phyloP scores from a whole-genome alignment of 495 filamentous ascomycete species.

The Penicillium robsamsonii region DNA sequence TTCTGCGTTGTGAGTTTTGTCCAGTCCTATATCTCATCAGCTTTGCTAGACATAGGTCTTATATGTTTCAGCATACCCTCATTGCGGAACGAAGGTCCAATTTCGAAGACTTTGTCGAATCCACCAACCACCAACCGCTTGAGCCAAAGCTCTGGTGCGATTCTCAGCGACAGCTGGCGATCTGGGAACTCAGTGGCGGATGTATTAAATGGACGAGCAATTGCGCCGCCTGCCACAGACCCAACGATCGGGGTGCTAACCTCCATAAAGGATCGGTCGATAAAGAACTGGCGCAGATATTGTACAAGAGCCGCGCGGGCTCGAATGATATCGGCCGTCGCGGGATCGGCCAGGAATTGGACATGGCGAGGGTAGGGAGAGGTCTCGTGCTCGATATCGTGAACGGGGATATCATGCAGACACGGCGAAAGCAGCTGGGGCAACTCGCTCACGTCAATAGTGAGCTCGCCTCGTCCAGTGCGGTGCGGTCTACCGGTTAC shows the following conservation, averaged over 20 bases:
- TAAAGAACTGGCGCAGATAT: slow-evolving; percentile 69
- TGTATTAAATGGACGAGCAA: slow-evolving; percentile 82
- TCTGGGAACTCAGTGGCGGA: slow-evolving; percentile 66
- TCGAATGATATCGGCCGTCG: slow-evolving; percentile 63
- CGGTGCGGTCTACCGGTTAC: slow-evolving; percentile 70
- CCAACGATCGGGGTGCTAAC: slow-evolving; percentile 88
- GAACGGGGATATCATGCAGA: slow-evolving; percentile 69
- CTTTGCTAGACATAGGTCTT: not conserved
- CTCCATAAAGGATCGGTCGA: slow-evolving; percentile 70
- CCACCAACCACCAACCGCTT: slow-evolving; percentile 90
- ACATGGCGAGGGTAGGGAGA: slow-evolving; percentile 67
- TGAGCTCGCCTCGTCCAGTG: slow-evolving; percentile 73
- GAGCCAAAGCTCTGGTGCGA: slow-evolving; percentile 93
- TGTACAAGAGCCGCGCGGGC: slow-evolving; percentile 73
- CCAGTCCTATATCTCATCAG: slow-evolving; percentile 52
- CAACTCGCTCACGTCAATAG: slow-evolving; percentile 62
- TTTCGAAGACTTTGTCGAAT: slow-evolving; percentile 87
- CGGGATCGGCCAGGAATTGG: slow-evolving; percentile 72
- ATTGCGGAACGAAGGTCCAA: slow-evolving; percentile 91
- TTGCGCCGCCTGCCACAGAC: slow-evolving; percentile 72
- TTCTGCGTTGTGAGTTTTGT: slow-evolving; percentile 92
- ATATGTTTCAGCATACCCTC: slow-evolving; percentile 57
- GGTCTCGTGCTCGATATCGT: slow-evolving; percentile 63
- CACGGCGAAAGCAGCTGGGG: slow-evolving; percentile 73
- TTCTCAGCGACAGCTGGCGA: slow-evolving; percentile 67